Conservation (phyloP, 208 protist genomes). For the Porcisia deanei region DNA sequence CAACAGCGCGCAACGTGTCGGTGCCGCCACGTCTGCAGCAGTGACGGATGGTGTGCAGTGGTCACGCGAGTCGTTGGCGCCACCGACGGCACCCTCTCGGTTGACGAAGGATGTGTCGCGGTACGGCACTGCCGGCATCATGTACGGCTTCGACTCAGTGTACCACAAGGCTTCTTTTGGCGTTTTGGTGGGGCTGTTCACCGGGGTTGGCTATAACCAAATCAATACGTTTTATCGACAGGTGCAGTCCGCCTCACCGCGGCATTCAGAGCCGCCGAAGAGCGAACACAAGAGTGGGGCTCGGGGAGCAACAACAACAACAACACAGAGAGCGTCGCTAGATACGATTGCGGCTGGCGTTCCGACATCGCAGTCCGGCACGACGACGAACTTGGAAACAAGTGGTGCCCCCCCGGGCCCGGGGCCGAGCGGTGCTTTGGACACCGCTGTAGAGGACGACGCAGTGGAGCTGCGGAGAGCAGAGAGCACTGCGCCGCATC, state of each 20-base stretch:
- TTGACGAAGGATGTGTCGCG: neutral
- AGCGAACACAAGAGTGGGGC: neutral
- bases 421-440: neutral
- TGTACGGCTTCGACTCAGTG: conserved; percentile 44
- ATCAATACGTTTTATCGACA: conserved; percentile 19
- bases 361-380: neutral
- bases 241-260: conserved; percentile 4
- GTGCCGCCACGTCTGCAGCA: neutral
- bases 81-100: neutral
- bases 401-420: neutral
- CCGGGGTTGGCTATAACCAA: conserved; percentile 34
- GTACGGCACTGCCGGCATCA: conserved; percentile 19
- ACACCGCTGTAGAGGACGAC: neutral
- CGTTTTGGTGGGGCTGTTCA: conserved; percentile 43
- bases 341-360: neutral
- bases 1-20: neutral
- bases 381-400: neutral
- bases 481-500: neutral
- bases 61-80: neutral
- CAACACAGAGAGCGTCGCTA: neutral
- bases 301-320: neutral
- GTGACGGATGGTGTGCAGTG: neutral
- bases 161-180: conserved; percentile 43
- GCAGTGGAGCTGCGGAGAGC: neutral
- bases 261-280: neutral